phyloP scores from a whole-genome alignment of 1,139 yeast genomes.

The Candida sp. region DNA sequence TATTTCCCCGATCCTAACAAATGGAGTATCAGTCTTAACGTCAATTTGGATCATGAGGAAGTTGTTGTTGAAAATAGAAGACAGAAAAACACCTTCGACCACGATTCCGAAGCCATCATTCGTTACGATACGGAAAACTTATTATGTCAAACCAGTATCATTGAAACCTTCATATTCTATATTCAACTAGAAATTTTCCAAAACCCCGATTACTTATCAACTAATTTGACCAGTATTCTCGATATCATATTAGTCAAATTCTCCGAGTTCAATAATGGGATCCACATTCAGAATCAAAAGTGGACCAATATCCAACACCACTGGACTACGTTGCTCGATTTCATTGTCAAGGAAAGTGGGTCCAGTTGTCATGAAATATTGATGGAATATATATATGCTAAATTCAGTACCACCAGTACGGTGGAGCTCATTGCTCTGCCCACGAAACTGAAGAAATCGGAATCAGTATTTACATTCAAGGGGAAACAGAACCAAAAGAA shows the following conservation, averaged over 20 bases:
- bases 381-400: conserved; percentile 26
- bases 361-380: conserved; percentile 37
- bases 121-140: conserved; percentile 16
- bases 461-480: conserved; percentile 29
- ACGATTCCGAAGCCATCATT: conserved; percentile 26
- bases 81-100: conserved; percentile 21
- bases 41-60: conserved; percentile 15
- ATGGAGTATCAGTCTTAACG: conserved; percentile 17
- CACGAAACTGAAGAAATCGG: conserved; percentile 15
- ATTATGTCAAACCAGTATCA: conserved; percentile 29
- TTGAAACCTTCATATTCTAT: conserved; percentile 34
- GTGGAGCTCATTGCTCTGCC: background rate
- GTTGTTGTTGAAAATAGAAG: conserved; percentile 13
- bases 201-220: conserved; percentile 32
- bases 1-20: conserved; percentile 23
- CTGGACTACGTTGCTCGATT: conserved; percentile 29
- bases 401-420: conserved; percentile 17
- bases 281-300: conserved; percentile 30
- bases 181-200: conserved; percentile 44
- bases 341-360: conserved; percentile 36
- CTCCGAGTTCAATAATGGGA: conserved; percentile 16
- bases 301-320: conserved; percentile 33
- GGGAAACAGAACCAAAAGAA: conserved; percentile 18
- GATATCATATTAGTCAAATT: conserved; percentile 32
- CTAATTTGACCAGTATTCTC: conserved; percentile 24